These are phyloP conservation scores for Yamadazyma dushanensis DNA, from an alignment of 1,139 yeast species.

Conservation along the genomic window DNA sequence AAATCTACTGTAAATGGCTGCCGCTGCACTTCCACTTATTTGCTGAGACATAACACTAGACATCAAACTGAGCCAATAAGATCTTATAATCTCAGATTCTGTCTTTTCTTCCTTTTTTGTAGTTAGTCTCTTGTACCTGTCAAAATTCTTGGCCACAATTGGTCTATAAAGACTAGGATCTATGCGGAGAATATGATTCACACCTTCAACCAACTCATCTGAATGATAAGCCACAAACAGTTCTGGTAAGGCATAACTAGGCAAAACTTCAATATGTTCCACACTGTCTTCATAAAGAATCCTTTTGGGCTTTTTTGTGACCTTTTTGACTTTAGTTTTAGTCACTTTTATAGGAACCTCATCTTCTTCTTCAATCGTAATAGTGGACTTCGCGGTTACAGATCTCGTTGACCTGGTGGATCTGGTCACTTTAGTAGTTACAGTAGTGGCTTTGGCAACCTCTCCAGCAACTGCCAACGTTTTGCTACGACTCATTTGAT, in stretches of 20 bases:
- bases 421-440: not conserved
- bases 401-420: conserved; percentile 1
- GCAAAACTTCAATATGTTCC: conserved; percentile 25
- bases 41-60: conserved; percentile 72
- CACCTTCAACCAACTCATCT: conserved; percentile 43
- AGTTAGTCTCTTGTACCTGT: conserved; percentile 21
- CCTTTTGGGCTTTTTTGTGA: conserved; percentile 6
- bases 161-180: conserved; percentile 47
- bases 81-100: conserved; percentile 32
- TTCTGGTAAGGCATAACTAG: conserved; percentile 35
- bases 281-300: conserved; percentile 29
- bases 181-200: conserved; percentile 34
- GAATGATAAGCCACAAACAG: conserved; percentile 43
- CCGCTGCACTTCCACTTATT: conserved; percentile 83
- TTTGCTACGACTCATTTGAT: no score
- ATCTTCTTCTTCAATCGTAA: not conserved
- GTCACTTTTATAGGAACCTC: not conserved
- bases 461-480: no score
- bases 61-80: conserved; percentile 40
- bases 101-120: conserved; percentile 19
- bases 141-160: conserved; percentile 32
- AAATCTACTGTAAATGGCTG: conserved; percentile 56
- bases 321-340: conserved; percentile 7
- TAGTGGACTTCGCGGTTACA: not conserved
- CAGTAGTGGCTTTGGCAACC: no score